Percentiles rank a stretch among this genome's conserved stretches.
Evolutionary conservation across 1,284 basidiomycete genomes (phyloP).

Genomic region (Trametes hirsuta): DNA sequence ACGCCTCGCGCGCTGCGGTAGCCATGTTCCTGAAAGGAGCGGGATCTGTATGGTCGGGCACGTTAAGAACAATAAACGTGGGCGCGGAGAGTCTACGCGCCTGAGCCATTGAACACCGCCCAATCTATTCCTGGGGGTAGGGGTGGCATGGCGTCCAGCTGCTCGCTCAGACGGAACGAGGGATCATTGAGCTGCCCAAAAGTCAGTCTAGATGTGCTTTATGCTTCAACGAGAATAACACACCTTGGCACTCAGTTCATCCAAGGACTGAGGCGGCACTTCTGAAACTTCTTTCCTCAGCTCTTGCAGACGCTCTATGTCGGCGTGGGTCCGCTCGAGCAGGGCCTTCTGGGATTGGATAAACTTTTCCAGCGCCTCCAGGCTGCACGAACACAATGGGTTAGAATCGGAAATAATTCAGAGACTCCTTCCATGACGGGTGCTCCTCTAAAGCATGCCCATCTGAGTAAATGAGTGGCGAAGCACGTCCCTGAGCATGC

Average conservation of each 20-base stretch:
- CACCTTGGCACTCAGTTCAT: slow-evolving; percentile 40
- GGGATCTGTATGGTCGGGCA: slow-evolving; percentile 36
- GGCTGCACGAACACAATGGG: slow-evolving; percentile 38
- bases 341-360: slow-evolving; percentile 60
- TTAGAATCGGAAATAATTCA: not conserved
- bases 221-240: slow-evolving; percentile 11
- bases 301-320: slow-evolving; percentile 56
- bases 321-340: slow-evolving; percentile 58
- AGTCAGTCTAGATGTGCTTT: slow-evolving; percentile 3
- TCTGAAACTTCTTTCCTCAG: slow-evolving; percentile 43
- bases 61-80: not conserved
- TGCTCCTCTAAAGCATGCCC: not conserved
- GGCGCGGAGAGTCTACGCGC: slow-evolving; percentile 35
- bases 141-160: slow-evolving; percentile 40
- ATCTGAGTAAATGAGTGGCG: not conserved
- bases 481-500: not conserved
- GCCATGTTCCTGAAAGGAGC: slow-evolving; percentile 50
- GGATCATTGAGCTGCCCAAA: slow-evolving; percentile 18
- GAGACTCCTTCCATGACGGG: slow-evolving; percentile 1
- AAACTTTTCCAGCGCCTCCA: slow-evolving; percentile 68
- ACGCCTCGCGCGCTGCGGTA: slow-evolving; percentile 37
- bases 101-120: slow-evolving; percentile 50
- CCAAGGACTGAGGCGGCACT: slow-evolving; percentile 36
- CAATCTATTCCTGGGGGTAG: slow-evolving; percentile 54
- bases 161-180: slow-evolving; percentile 47